Base-by-base conservation (phyloP, 192 early-diverging fungal genomes). In the Dimargaris cristalligena region DNA sequence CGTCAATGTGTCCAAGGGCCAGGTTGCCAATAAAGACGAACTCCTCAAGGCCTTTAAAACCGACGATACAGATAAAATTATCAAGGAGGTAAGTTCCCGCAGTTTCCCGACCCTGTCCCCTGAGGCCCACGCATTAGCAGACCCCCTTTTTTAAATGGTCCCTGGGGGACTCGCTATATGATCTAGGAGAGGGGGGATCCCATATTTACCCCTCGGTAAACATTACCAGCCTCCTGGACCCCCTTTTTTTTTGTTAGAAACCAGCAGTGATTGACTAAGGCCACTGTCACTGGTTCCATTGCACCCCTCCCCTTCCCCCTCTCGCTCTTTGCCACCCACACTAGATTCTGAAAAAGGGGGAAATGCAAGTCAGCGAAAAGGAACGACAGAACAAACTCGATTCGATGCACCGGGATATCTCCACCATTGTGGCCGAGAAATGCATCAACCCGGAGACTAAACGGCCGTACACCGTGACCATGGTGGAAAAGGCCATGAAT, bases 401-500 rank as follows among this genome's bases (percentile, higher is more conserved):
- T 51, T 79, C 82, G 49, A 82, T 87, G 65, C 80, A 79, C 60
- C 78, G 83, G 28, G 96, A 99, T 64, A 96, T 99, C 68, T 94
- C 94, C 23, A 95, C 90, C 1, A 91, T 87, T 34, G 90, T 99
- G 1, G 84, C 93, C 1, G 91, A 94, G 38, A 92, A 86, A 62
- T 96, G 92, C 67, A 81, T 99, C 60, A 96, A 99, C 63, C 96
- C 96, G 14, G 76, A 84, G 44, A 94, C 94, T 1, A 90, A 91
- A 66, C 77, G 92, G 58, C 91, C 93, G 0, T 94, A 99, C 59
- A 90, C 96, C 0, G 88, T 92, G 52, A 88, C 91, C 22, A 96
- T 97, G 86, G 94, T 99, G 56, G 96, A 99, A 73, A 95, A 97
- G 75, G 85, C 92, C 34, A 91, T 99, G 88, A 71, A 74, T 0